Evolutionary conservation across 1,139 yeast genomes (phyloP).

Genomic region (Blastobotrys illinoisensis): DNA sequence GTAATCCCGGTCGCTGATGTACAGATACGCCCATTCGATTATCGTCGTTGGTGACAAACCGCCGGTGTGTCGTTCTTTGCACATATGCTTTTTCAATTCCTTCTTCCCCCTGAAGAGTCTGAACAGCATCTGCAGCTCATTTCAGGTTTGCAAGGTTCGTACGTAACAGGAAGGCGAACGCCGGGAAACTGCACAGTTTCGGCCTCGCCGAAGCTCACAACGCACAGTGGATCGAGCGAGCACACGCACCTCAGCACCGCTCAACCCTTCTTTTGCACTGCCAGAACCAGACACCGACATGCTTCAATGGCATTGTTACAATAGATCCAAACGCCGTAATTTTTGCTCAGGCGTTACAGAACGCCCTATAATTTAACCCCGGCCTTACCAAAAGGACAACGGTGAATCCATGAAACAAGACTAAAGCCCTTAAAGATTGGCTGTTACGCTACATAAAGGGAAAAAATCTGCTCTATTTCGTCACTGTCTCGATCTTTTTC

Average conservation of each 20-base stretch:
- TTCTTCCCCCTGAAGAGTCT: too few species aligned
- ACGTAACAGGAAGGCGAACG: neutral
- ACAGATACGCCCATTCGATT: too few species aligned
- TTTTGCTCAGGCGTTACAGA: too few species aligned
- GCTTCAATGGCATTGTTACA: neutral
- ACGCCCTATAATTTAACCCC: neutral
- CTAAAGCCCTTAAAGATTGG: neutral
- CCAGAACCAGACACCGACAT: neutral
- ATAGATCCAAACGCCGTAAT: neutral
- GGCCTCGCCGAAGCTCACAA: neutral
- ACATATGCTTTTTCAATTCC: too few species aligned
- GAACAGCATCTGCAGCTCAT: too few species aligned
- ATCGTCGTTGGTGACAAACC: too few species aligned
- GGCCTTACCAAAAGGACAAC: neutral
- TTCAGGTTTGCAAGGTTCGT: too few species aligned
- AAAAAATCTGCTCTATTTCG: neutral
- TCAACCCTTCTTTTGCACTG: neutral
- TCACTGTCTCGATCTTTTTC: neutral
- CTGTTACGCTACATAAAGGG: neutral
- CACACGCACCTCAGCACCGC: neutral
- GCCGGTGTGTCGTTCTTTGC: too few species aligned
- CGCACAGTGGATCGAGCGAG: neutral
- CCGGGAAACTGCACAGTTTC: neutral
- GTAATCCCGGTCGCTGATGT: too few species aligned
- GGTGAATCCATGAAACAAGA: neutral